Base-by-base conservation (phyloP, 345 rosid genomes). In the Acer negundo region DNA sequence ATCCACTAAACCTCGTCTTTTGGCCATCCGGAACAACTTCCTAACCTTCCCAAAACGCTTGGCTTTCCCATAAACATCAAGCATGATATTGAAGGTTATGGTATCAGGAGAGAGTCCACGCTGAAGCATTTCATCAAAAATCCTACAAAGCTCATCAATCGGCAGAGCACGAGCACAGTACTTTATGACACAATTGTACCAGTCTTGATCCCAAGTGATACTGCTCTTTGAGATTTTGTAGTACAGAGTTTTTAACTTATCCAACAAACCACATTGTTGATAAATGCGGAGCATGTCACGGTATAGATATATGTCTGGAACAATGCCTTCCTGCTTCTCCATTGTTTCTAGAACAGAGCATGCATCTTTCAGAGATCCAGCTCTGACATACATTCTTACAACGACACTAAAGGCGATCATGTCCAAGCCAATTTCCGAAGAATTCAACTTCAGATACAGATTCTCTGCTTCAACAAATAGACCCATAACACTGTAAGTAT, bases 211-310 rank as follows among this genome's bases (percentile, higher is more conserved):
- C 98, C 98, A 93, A 70, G 81, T 80, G 65, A 90, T 56, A 71
- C 86, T 87, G 3, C 92, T 92, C 82, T 85, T 90, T 82, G 87
- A 77, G 44, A 89, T 84, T 73, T 85, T 80, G 79, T 87, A 89
- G 79, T 90, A 89, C 20, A 90, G 83, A 70, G 75, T 77, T 63
- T 80, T 78, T 28, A 95, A 84, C 80, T 90, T 89, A n/a, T 87
- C 83, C 68, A 64, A 75, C 92, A 84, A 85, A 68, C 86, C 89
- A 82, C 93, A 84, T 55, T 83, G 84, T 81, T 93, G 97, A 83
- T 92, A 93, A 69, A 93, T 82, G 62, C 97, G 90, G 62, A 95
- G 95, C 97, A 93, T 93, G 76, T 95, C 97, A 1, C 89, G 91
- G 56, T 84, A 84, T 82, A 93, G 84, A 84, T 84, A 93, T 75